Conservation (phyloP, 1,284 basidiomycete genomes). For the Megacollybia platyphylla region DNA sequence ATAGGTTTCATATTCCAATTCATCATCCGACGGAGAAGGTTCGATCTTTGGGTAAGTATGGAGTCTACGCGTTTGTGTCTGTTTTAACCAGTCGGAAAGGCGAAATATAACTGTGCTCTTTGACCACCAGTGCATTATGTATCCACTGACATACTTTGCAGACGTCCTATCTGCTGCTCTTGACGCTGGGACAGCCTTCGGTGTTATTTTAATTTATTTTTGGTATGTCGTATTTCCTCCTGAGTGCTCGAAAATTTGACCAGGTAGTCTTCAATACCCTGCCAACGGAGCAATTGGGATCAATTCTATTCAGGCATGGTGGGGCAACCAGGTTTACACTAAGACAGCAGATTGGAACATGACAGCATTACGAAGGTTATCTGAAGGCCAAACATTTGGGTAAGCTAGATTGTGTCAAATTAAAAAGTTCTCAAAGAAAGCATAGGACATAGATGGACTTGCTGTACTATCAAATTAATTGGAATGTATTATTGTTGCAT, state of each 20-base stretch:
- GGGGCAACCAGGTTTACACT: constrained; percentile 50
- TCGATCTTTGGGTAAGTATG: constrained; percentile 43
- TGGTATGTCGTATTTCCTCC: constrained; percentile 25
- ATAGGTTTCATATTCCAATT: constrained; percentile 60
- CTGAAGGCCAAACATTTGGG: constrained; percentile 25
- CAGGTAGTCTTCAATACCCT: constrained; percentile 61
- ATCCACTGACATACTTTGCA: neutral
- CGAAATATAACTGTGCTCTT: constrained; percentile 36
- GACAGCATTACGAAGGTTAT: constrained; percentile 16
- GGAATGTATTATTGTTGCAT: neutral
- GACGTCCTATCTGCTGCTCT: constrained; percentile 5
- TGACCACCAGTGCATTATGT: neutral
- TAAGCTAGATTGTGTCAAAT: neutral
- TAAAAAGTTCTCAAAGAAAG: neutral
- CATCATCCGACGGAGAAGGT: constrained; percentile 41
- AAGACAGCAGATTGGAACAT: constrained; percentile 28
- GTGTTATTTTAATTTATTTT: constrained; percentile 6
- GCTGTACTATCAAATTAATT: neutral
- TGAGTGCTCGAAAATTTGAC: constrained; percentile 56
- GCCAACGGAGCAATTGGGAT: constrained; percentile 44
- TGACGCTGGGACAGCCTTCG: constrained; percentile 7
- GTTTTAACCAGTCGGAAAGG: no score
- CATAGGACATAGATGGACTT: neutral
- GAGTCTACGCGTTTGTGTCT: no score
- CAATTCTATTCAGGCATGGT: constrained; percentile 47